Evolutionary conservation across 305 asterid species (phyloP), one percentile per base, ranked within the genome.

Genomic region (Solanum aculeatissimum): DNA sequence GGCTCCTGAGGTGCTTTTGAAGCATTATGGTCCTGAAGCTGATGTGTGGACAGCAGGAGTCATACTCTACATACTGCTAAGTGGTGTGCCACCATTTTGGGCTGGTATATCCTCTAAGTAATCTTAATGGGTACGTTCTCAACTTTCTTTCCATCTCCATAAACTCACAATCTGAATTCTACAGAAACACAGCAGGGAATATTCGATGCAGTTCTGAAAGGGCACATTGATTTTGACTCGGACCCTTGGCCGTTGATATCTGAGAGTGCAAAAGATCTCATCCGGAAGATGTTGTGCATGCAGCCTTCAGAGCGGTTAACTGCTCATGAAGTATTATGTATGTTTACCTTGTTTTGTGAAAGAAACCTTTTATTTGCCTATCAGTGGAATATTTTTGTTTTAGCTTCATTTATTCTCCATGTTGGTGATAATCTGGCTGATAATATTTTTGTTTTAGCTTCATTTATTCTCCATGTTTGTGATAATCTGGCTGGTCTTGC

Each of bases 81-180:
- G 97, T 84, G 98, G 98, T 80, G 98, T 95, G 13, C 98, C 98
- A 55, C 99, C 99, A 51, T 95, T 95, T 90, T 95, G 99, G 99
- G 99, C 98, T 60, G 99, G 99, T 95, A 92, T 86, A 89, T 42
- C 35, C 68, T 53, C 21, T 60, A 83, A 83, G 15, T 47, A 83
- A 80, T 69, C 78, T 69, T 42, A 23, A 54, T 8, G 43, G 62
- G 79, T 43, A 77, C 29, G 45, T 70, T 32, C 15, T 19, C 62
- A 53, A 25, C 86, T 85, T 68, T 68, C 82, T 85, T 25, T 66
- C 32, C 19, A 21, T 53, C 14, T 63, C 8, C 14, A 40, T 71
- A 32, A 14, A 80, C 66, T 86, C 40, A 83, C 86, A 87, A 58
- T 83, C 55, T 80, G 51, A 85, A 83, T 65, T 83, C 35, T 88